Evolutionary conservation across 169 alveolate species (phyloP).

Genomic region (Cryptosporidium felis): DNA sequence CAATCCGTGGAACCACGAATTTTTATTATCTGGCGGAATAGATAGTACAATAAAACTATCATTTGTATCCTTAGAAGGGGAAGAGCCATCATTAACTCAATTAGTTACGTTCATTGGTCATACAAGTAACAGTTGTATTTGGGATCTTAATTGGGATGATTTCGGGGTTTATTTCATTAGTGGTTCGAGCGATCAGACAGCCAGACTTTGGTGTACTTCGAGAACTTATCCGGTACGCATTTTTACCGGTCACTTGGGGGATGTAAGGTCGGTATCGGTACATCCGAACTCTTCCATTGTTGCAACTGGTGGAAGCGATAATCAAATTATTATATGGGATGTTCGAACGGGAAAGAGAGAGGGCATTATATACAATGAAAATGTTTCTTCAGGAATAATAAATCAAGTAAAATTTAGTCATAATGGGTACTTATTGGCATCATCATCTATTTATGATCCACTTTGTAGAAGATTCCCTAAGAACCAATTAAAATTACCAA

Average conservation of each 20-base stretch:
- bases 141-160: conserved; percentile 83
- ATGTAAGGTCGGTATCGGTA: conserved; percentile 80
- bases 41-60: conserved; percentile 53
- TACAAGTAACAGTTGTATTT: conserved; percentile 65
- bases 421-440: conserved; percentile 52
- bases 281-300: conserved; percentile 84
- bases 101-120: conserved; percentile 32
- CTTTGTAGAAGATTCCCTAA: not conserved
- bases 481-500: not conserved
- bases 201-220: conserved; percentile 78
- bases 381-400: conserved; percentile 13
- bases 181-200: conserved; percentile 82
- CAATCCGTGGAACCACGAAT: conserved; percentile 47
- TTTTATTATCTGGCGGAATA: conserved; percentile 46
- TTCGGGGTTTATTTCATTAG: conserved; percentile 80
- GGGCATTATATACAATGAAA: conserved; percentile 19
- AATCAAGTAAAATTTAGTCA: conserved; percentile 54
- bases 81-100: conserved; percentile 11
- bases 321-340: conserved; percentile 77
- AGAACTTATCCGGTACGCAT: conserved; percentile 76
- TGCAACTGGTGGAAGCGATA: conserved; percentile 84
- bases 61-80: not conserved
- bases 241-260: conserved; percentile 83
- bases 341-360: conserved; percentile 50
- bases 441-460: conserved; percentile 21